Conservation (phyloP, 176 grass and related monocot species). For the Oryza brachyantha region DNA sequence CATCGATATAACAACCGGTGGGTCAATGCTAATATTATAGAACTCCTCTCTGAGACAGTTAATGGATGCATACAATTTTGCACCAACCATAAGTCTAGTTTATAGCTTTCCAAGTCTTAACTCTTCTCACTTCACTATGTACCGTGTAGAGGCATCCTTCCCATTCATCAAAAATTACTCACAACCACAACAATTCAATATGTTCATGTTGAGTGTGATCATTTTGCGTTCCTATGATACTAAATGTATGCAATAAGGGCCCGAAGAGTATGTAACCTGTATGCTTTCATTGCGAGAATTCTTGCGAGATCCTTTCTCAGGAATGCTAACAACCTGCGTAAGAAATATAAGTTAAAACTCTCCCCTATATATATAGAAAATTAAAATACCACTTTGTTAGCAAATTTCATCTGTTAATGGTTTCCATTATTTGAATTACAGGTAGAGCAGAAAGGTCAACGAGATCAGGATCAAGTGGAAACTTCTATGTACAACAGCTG, state of each 20-base stretch:
- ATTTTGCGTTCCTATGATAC: background rate
- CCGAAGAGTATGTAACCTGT: slow-evolving; percentile 58
- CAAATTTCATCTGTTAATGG: background rate
- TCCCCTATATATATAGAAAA: background rate
- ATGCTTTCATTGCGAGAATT: slow-evolving; percentile 74
- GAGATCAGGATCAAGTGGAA: background rate
- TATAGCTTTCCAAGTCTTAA: background rate
- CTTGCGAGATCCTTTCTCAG: slow-evolving; percentile 82
- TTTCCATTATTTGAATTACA: slow-evolving; percentile 4
- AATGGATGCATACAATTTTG: background rate
- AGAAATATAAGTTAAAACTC: slow-evolving; percentile 22
- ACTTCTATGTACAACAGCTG: background rate
- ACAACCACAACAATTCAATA: background rate
- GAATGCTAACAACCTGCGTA: slow-evolving; percentile 88
- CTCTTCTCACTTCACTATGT: background rate
- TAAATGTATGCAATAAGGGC: slow-evolving; percentile 1
- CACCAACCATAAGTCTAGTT: slow-evolving; percentile 1
- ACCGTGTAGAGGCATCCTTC: background rate
- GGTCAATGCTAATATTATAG: background rate
- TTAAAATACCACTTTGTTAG: background rate
- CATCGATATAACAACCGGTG: background rate
- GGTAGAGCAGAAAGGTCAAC: background rate
- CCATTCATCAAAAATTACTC: background rate
- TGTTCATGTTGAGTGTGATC: slow-evolving; percentile 8
- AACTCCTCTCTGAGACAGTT: background rate